These are phyloP conservation scores for Apiotrichum siamense DNA, from an alignment of 1,284 basidiomycete genomes.

Conservation along the genomic window DNA sequence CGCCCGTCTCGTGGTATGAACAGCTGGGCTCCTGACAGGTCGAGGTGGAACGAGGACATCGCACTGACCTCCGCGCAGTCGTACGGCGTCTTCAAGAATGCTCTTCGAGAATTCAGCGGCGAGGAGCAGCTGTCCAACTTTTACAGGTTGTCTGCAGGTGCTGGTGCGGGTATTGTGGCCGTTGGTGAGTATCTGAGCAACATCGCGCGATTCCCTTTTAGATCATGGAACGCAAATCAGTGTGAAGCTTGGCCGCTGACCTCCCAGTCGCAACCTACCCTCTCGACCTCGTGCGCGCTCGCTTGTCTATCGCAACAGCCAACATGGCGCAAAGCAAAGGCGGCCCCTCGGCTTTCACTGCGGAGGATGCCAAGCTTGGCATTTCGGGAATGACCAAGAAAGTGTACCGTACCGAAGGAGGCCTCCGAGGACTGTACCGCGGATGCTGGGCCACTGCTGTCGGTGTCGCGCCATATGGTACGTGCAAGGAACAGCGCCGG, in stretches of 20 bases:
- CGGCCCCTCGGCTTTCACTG: conserved; percentile 23
- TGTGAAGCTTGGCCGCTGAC: neutral
- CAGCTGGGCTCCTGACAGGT: neutral
- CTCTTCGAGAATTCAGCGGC: conserved; percentile 50
- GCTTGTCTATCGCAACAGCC: conserved; percentile 82
- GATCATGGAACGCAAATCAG: neutral
- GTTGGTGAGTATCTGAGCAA: conserved; percentile 76
- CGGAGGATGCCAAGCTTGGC: conserved; percentile 53
- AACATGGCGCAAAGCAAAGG: conserved; percentile 26
- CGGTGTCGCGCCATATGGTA: conserved; percentile 78
- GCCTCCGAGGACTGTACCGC: conserved; percentile 70
- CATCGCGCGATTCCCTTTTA: no score
- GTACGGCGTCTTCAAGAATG: conserved; percentile 76
- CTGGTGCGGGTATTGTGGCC: conserved; percentile 82
- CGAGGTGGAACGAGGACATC: neutral
- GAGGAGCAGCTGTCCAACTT: conserved; percentile 72
- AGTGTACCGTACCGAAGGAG: conserved; percentile 85
- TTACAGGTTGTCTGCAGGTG: conserved; percentile 72
- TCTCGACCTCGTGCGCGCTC: conserved; percentile 83
- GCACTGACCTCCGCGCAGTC: conserved; percentile 35
- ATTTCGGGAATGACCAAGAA: conserved; percentile 83
- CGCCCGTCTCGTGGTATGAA: neutral
- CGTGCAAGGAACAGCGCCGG: no score
- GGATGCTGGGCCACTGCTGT: conserved; percentile 81
- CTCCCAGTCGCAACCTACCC: conserved; percentile 74